Evolutionary conservation across 257 asterid genomes (phyloP).

Genomic region (Gynochthodes officinalis): DNA sequence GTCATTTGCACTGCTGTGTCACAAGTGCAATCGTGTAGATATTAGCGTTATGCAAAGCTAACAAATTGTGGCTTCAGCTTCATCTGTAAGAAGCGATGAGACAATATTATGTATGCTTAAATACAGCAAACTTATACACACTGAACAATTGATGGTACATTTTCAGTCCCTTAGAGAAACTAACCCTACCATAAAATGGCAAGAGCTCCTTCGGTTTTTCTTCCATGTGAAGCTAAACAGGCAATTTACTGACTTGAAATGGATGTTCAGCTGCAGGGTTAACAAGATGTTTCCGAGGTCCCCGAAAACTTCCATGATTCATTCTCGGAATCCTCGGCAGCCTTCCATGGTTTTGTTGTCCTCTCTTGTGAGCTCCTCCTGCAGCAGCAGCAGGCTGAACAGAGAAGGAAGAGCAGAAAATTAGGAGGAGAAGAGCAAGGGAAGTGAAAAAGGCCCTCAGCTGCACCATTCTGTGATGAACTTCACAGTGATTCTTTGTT

Average conservation of each 20-base stretch:
- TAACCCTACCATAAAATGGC: neutral
- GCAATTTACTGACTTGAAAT: conserved; percentile 30
- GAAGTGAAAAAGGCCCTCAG: conserved; percentile 27
- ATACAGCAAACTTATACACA: neutral
- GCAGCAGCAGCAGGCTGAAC: conserved; percentile 14
- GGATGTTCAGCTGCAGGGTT: conserved; percentile 37
- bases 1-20: too few species aligned
- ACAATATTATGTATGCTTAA: neutral
- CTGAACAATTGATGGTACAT: neutral
- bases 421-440: conserved; percentile 35
- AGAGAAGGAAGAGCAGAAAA: conserved; percentile 23
- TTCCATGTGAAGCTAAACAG: conserved; percentile 26
- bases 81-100: neutral
- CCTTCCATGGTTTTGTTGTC: conserved; percentile 20
- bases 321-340: conserved; percentile 44
- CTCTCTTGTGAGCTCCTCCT: conserved; percentile 15
- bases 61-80: neutral
- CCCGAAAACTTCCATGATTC: conserved; percentile 66
- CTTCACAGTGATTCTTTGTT: conserved; percentile 7
- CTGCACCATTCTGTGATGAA: conserved; percentile 27
- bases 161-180: neutral
- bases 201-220: neutral
- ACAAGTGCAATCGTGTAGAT: too few species aligned
- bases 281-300: conserved; percentile 41
- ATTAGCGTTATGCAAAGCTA: neutral